Evolutionary conservation across 75 land plant genomes (phyloP), one percentile per base, ranked within the genome.

Genomic region (Selaginella tamariscina): DNA sequence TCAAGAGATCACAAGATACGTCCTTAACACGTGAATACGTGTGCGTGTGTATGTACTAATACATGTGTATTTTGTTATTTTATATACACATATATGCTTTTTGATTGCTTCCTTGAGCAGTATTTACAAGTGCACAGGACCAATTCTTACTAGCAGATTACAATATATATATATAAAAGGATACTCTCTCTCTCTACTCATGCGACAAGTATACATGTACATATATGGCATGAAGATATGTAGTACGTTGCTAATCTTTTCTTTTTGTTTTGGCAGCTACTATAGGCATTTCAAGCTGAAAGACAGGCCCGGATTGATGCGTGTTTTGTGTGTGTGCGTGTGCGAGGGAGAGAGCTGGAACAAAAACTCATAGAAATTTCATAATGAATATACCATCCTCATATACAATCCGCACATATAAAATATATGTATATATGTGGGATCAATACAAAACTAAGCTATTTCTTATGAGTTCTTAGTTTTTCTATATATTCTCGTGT

Each of bases 361-460:
- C 11, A 39, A 39, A 39, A 39, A 39, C 49, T 39, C 49, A 15
- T 15, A 5, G 49, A 39, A 15, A 39, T 39, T 39, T 39, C 15
- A 39, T 39, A 39, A 91, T 80, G 29, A 80, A 91, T 82, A 85
- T 73, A 9, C 96, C 96, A 27, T 81, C 82, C 33, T 65, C 64
- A 32, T 63, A 67, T 55, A 82, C 81, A 32, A 62, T 29, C 15
- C 64, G 64, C 57, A 81, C 74, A 1, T 32, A 33, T 27, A n/a
- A n/a, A n/a, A n/a, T n/a, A n/a, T n/a, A n/a, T n/a, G n/a, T n/a
- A n/a, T n/a, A n/a, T n/a, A n/a, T n/a, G n/a, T n/a, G n/a, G n/a
- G n/a, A n/a, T n/a, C n/a, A n/a, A n/a, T n/a, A n/a, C n/a, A n/a
- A n/a, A n/a, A n/a, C n/a, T n/a, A n/a, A n/a, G n/a, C n/a, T n/a